Percentiles rank a stretch among this genome's conserved stretches.
Evolutionary conservation across 805 yeast genomes (phyloP).

Genomic region (Lipomyces japonicus): DNA sequence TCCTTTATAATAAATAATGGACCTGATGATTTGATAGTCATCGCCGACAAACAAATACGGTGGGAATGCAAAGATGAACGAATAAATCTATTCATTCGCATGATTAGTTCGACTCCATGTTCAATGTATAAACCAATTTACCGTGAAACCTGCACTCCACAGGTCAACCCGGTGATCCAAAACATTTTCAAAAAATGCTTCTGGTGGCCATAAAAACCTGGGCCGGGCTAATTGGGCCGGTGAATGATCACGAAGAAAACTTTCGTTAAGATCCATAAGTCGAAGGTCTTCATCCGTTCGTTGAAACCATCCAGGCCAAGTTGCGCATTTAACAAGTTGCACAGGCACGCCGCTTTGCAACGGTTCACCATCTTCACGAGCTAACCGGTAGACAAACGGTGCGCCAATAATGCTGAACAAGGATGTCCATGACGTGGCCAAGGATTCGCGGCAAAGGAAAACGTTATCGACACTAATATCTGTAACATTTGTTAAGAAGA

Average conservation of each 20-base stretch:
- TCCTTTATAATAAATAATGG: too few species aligned
- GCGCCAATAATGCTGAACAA: too few species aligned
- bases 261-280: background rate
- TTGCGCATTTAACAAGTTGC: background rate
- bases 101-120: too few species aligned
- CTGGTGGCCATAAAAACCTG: background rate
- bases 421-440: too few species aligned
- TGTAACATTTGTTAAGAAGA: background rate
- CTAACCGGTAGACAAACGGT: too few species aligned
- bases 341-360: background rate
- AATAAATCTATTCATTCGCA: too few species aligned
- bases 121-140: background rate
- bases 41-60: too few species aligned
- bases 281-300: background rate
- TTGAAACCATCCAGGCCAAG: background rate
- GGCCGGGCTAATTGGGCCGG: background rate
- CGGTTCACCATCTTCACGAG: background rate
- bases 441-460: too few species aligned
- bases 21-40: too few species aligned
- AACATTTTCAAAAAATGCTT: background rate
- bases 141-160: background rate
- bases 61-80: too few species aligned
- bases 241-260: background rate
- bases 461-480: background rate
- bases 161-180: background rate